These are phyloP conservation scores for Pichia sp. DNA, from an alignment of 1,139 yeast species.

Conservation along the genomic window DNA sequence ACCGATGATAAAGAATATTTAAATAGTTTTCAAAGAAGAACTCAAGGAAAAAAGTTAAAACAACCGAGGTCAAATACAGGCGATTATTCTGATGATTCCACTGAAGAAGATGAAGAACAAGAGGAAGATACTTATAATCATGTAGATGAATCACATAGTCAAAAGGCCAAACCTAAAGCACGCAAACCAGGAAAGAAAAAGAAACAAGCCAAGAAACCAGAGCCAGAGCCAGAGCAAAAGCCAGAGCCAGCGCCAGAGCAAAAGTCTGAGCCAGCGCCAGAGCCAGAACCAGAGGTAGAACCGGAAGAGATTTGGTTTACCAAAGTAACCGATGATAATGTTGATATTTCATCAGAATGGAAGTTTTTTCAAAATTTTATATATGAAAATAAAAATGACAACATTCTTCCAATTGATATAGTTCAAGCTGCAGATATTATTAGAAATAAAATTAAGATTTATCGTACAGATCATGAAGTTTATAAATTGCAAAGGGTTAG, in stretches of 20 bases:
- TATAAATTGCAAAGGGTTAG: constrained; percentile 22
- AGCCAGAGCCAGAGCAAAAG: no score
- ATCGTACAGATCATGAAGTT: constrained; percentile 20
- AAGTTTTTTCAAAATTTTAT: constrained; percentile 20
- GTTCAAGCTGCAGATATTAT: constrained; percentile 22
- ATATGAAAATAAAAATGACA: constrained; percentile 13
- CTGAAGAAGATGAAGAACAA: not conserved
- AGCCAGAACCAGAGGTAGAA: not conserved
- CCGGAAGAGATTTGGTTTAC: constrained; percentile 30
- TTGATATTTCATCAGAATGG: constrained; percentile 21
- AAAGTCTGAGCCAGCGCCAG: not conserved
- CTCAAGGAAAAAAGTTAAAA: constrained; percentile 9
- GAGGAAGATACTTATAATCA: constrained; percentile 12
- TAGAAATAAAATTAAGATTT: constrained; percentile 17
- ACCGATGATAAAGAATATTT: constrained; percentile 11
- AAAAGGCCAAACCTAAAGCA: constrained; percentile 6
- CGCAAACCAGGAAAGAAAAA: no score
- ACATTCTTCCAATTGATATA: constrained; percentile 7
- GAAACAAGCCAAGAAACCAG: no score
- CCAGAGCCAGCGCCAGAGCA: no score
- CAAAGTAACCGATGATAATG: constrained; percentile 18
- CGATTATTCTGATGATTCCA: constrained; percentile 13
- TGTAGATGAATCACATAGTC: not conserved
- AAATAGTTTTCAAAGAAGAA: constrained; percentile 1
- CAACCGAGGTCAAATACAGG: constrained; percentile 24